These are phyloP conservation scores for Lipomyces yamanashiensis DNA, from an alignment of 805 yeast species.

Conservation along the genomic window DNA sequence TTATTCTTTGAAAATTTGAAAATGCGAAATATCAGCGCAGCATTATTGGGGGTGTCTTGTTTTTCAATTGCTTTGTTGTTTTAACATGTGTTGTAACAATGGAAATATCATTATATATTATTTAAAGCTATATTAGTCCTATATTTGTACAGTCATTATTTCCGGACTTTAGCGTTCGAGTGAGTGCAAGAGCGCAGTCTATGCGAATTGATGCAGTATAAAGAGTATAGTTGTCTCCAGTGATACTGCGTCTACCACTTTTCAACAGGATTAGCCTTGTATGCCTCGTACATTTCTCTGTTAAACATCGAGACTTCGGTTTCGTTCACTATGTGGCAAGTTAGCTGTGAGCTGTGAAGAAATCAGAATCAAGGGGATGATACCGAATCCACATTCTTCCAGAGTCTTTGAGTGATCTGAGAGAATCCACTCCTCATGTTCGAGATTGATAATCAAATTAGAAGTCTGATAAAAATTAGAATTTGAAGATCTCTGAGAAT, in stretches of 20 bases:
- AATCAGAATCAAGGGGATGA: not conserved
- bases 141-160: too few relatives aligned
- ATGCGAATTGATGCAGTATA: not conserved
- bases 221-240: too few relatives aligned
- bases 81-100: not conserved
- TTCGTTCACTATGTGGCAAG: conserved; percentile 68
- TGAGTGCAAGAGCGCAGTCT: not conserved
- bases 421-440: conserved; percentile 77
- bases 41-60: not conserved
- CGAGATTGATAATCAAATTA: conserved; percentile 88
- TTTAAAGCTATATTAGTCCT: too few relatives aligned
- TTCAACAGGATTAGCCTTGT: conserved; percentile 82
- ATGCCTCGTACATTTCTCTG: conserved; percentile 64
- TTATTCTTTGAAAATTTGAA: not conserved
- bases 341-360: not conserved
- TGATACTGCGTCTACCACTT: conserved; percentile 62
- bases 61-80: not conserved
- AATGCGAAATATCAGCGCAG: not conserved
- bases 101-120: not conserved
- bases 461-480: conserved; percentile 54
- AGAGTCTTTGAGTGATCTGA: conserved; percentile 51
- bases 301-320: conserved; percentile 89
- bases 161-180: too few relatives aligned
- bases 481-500: not conserved
- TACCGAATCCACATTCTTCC: conserved; percentile 54